A percentile compares a stretch with the other conserved stretches of the same genome.
These are phyloP conservation scores for Peronospora tabacina DNA, from an alignment of 352 stramenopile genomes.

Conservation along the genomic window DNA sequence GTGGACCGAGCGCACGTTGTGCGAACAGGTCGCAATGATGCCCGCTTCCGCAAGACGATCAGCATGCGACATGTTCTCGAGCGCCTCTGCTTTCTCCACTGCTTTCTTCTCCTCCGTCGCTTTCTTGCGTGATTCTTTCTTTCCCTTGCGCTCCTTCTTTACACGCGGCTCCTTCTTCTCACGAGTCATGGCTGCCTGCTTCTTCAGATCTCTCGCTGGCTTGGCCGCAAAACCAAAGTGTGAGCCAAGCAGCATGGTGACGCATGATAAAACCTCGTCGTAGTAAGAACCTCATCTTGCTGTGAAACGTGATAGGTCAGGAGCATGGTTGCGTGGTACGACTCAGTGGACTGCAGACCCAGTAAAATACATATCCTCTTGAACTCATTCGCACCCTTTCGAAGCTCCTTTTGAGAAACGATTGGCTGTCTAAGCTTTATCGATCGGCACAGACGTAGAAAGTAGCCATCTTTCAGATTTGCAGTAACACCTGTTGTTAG, in stretches of 20 bases:
- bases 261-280: constrained; percentile 10
- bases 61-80: constrained; percentile 65
- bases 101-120: constrained; percentile 73
- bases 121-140: constrained; percentile 75
- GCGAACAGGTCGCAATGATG: constrained; percentile 95
- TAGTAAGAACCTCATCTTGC: constrained; percentile 10
- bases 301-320: neutral
- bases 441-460: constrained; percentile 12
- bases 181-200: constrained; percentile 16
- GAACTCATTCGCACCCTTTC: neutral
- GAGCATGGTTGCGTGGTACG: neutral
- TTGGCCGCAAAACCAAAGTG: constrained; percentile 22
- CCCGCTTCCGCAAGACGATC: constrained; percentile 89
- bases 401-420: constrained; percentile 18
- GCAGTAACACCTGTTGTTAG: neutral
- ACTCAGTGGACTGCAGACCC: neutral
- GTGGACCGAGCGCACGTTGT: constrained; percentile 87
- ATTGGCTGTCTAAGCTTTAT: constrained; percentile 24
- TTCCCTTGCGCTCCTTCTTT: constrained; percentile 72
- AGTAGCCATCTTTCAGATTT: constrained; percentile 17
- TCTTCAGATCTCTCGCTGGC: constrained; percentile 4
- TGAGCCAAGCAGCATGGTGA: constrained; percentile 19
- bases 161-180: constrained; percentile 49
- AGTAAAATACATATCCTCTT: constrained; percentile 11
- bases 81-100: constrained; percentile 49